A percentile compares a stretch with the other conserved stretches of the same genome.
These are phyloP conservation scores for Pestalotiopsis sp. DNA, from an alignment of 2,329 filamentous ascomycete species.

Conservation along the genomic window DNA sequence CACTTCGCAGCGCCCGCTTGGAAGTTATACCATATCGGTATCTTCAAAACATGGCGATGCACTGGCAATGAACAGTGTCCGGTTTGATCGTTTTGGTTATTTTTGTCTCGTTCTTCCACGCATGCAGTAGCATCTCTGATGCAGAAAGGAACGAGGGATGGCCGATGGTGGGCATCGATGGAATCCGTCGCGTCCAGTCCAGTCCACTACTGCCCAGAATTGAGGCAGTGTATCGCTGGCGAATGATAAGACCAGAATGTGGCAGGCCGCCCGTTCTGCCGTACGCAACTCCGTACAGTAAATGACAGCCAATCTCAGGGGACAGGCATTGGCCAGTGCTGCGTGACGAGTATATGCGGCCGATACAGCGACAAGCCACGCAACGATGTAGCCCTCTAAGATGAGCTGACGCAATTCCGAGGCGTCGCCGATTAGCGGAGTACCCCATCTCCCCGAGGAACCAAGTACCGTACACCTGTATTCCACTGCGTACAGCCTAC, in stretches of 20 bases:
- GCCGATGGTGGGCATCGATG: not conserved
- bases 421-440: not conserved
- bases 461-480: not conserved
- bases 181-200: not conserved
- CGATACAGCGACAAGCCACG: not conserved
- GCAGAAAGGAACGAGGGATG: not conserved
- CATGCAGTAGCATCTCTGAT: not conserved
- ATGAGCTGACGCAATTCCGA: constrained; percentile 9
- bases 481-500: not conserved
- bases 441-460: not conserved
- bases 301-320: not conserved
- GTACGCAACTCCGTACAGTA: not conserved
- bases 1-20: not conserved
- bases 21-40: not conserved
- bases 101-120: not conserved
- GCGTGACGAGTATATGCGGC: not conserved
- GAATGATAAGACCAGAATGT: not conserved
- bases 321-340: not conserved
- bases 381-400: constrained; percentile 7
- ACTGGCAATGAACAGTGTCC: not conserved
- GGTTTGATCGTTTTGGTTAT: constrained; percentile 1
- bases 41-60: not conserved
- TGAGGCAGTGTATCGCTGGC: not conserved
- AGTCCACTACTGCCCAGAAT: not conserved
- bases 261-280: not conserved